Percentiles rank a stretch among this genome's conserved stretches.
Evolutionary conservation across 208 protist species (phyloP).

Genomic region (Trypanosoma vivax): DNA sequence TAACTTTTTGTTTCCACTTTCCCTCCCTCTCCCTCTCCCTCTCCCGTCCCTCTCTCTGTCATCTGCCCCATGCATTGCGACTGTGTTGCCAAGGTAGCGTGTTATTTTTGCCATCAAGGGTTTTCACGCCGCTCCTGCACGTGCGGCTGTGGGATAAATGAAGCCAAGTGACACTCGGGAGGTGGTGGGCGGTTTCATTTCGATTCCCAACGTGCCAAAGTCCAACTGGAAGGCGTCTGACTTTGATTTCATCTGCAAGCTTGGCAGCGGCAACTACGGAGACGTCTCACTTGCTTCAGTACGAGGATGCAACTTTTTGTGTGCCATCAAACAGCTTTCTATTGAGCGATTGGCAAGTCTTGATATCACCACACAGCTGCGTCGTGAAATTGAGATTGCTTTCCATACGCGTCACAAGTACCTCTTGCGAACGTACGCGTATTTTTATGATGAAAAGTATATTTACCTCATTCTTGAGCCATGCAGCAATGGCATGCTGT

Average conservation of each 20-base stretch:
- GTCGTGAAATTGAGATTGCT: constrained; percentile 99
- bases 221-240: constrained; percentile 83
- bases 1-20: constrained; percentile 20
- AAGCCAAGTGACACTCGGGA: constrained; percentile 43
- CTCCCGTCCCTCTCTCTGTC: constrained; percentile 2
- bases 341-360: constrained; percentile 94
- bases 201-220: constrained; percentile 50
- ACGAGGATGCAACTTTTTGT: constrained; percentile 95
- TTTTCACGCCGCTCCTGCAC: not conserved
- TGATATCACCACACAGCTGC: constrained; percentile 95
- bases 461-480: constrained; percentile 99
- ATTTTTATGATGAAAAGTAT: constrained; percentile 96
- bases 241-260: constrained; percentile 93
- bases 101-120: not conserved
- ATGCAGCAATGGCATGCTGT: constrained; percentile 97
- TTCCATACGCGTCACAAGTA: constrained; percentile 98
- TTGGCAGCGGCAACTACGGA: constrained; percentile 97
- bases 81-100: not conserved
- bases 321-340: constrained; percentile 96
- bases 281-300: constrained; percentile 98
- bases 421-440: constrained; percentile 96
- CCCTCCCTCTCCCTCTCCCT: no score
- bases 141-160: no score
- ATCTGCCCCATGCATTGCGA: no score
- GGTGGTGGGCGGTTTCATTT: constrained; percentile 66